phyloP scores from a whole-genome alignment of 2,329 filamentous ascomycete species.

The Diplodia scrobiculata region DNA sequence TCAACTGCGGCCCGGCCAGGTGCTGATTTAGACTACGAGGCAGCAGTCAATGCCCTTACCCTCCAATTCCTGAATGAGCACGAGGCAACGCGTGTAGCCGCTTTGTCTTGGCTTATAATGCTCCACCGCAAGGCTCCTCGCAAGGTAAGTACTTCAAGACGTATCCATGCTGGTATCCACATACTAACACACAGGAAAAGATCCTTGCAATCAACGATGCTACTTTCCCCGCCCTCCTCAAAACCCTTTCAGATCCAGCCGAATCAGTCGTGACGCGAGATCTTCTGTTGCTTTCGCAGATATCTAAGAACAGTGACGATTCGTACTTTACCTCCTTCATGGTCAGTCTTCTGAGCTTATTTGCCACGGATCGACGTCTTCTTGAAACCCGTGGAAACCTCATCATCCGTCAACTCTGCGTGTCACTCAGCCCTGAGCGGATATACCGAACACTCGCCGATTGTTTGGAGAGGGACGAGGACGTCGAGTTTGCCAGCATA shows the following conservation, averaged over 20 bases:
- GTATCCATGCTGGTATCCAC: background rate
- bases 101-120: constrained; percentile 96
- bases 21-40: constrained; percentile 89
- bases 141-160: constrained; percentile 60
- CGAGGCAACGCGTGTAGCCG: constrained; percentile 90
- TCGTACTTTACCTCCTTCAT: constrained; percentile 98
- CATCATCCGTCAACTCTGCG: constrained; percentile 92
- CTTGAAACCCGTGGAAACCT: constrained; percentile 91
- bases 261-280: constrained; percentile 96
- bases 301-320: constrained; percentile 94
- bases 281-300: constrained; percentile 88
- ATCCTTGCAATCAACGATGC: constrained; percentile 90
- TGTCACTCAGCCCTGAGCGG: constrained; percentile 87
- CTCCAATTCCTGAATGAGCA: constrained; percentile 94
- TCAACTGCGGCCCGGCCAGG: constrained; percentile 50
- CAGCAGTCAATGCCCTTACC: constrained; percentile 89
- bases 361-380: constrained; percentile 88
- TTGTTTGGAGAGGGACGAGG: constrained; percentile 95
- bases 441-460: constrained; percentile 96
- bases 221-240: constrained; percentile 91
- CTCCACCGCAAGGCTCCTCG: constrained; percentile 90
- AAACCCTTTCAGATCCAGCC: constrained; percentile 91
- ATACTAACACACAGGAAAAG: constrained; percentile 33
- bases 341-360: constrained; percentile 92
- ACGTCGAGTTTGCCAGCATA: constrained; percentile 97